Base-by-base conservation (phyloP, 768 basidiomycete species). In the Suillus plorans region DNA sequence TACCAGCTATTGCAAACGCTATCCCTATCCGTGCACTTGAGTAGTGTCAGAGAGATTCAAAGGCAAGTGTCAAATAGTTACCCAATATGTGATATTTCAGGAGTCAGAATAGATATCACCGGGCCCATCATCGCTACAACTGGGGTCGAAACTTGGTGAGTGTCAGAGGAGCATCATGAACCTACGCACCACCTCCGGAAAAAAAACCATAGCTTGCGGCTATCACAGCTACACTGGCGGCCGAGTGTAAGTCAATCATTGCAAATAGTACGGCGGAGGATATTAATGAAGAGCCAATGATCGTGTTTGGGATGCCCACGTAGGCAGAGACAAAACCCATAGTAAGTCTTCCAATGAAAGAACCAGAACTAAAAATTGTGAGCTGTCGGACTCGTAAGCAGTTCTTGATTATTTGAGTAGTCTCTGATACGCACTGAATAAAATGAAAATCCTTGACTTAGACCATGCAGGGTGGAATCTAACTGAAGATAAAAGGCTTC, bases 401-500 rank as follows among this genome's bases (percentile, higher is more conserved):
- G 42, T 18, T 37, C 18, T 49, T 47, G 39, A 31, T 56, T 8
- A 12, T 50, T 60, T n/a, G 64, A 44, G 5, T 12, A 59, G 5
- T 62, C 60, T 39, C 7, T 34, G 49, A 42, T 53, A 69, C 76
- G 36, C 61, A 87, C 87, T 57, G 80, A 81, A 68, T 87, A 87
- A 69, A 89, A 88, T 1, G 87, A 83, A 14, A 89, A 75, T 34
- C 68, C 71, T 22, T 76, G 69, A 16, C 76, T 72, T 36, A 86
- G 73, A 2, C 82, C 82, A 63, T 84, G 82, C 62, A 78, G 76
- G 37, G 82, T 78, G 10, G 86, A 81, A 62, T 85, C 81, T 18
- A 88, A 75, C 63, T 89, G 88, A 22, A 89, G 73, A 69, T 85
- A 88, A 71, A 86, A 87, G 42, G 85, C 77, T 0, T 84, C 83